These are phyloP conservation scores for Marasmius tenuissimus DNA, from an alignment of 1,284 basidiomycete genomes.

Conservation along the genomic window DNA sequence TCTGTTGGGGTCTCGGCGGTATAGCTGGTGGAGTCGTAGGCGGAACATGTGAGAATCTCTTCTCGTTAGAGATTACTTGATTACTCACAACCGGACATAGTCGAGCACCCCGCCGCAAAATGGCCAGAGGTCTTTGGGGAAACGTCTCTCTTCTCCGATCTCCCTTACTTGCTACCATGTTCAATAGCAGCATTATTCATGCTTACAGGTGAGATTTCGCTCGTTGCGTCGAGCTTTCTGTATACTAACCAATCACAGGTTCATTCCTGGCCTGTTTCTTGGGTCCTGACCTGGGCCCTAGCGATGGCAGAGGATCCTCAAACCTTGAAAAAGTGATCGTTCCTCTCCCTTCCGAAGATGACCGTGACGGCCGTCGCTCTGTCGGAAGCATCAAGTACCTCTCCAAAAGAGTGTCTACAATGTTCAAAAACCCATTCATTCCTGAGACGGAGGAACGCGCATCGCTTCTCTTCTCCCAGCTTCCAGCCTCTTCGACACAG, in stretches of 20 bases:
- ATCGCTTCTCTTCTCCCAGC: neutral
- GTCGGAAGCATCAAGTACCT: neutral
- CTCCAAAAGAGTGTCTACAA: neutral
- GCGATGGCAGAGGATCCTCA: slow-evolving; percentile 30
- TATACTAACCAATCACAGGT: slow-evolving; percentile 43
- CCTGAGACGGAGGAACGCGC: neutral
- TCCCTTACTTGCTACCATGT: slow-evolving; percentile 93
- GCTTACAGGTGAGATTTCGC: slow-evolving; percentile 51
- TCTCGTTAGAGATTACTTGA: neutral
- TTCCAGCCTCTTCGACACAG: neutral
- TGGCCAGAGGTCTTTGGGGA: slow-evolving; percentile 76
- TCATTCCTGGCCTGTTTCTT: slow-evolving; percentile 88
- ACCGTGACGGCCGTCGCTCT: neutral
- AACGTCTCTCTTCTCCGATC: slow-evolving; percentile 68
- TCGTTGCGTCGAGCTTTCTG: slow-evolving; percentile 5
- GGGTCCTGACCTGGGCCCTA: slow-evolving; percentile 87
- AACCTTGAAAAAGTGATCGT: neutral
- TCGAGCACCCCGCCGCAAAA: slow-evolving; percentile 84
- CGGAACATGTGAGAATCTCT: slow-evolving; percentile 64
- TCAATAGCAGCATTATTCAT: slow-evolving; percentile 76
- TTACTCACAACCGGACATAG: slow-evolving; percentile 32
- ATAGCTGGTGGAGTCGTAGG: slow-evolving; percentile 88
- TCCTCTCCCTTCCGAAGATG: neutral
- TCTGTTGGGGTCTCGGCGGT: slow-evolving; percentile 96
- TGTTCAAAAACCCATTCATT: neutral